Base-by-base conservation (phyloP, 768 basidiomycete genomes). In the Lentinus brumalis region DNA sequence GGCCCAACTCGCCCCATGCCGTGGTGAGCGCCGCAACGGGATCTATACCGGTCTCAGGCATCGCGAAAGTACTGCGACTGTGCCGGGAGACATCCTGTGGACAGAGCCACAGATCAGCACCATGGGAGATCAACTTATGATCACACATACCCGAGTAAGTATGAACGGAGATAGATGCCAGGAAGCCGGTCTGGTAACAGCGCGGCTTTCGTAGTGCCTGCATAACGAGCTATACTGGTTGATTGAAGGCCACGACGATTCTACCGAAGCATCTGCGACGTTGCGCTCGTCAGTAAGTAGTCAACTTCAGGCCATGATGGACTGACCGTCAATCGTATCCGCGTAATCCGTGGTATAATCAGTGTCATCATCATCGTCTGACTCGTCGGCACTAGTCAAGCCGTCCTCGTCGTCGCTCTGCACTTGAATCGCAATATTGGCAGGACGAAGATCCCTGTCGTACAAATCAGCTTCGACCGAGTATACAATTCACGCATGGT, bases 371-470 rank as follows among this genome's bases (percentile, higher is more conserved):
- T 84, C 86, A 63, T 90, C 76, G 65, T 93, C 92, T 2, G 92
- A 93, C 72, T 94, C 92, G 63, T 92, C 91, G 3, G 84, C 86
- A 52, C 85, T 88, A 9, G 83, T 84, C 67, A 86, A 78, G 55
- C 77, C 79, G 16, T 75, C 75, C 50, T 86, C 76, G 18, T 80
- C 83, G 7, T 82, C 81, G 29, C 79, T 62, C 44, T 59, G 41
- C 21, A 59, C 10, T 46, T 45, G 38, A 12, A 49, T 30, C n/a
- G 10, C 51, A 30, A 35, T 41, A 50, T 40, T 51, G 49, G 50
- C 15, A 49, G 56, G 39, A 14, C 59, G 31, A 31, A 53, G 56
- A 57, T 53, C 57, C 0, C 55, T 59, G 54, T 31, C 14, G 14
- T 6, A 30, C 14, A 12, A 39, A 14, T 38, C 6, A 35, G 35